Evolutionary conservation across 2,329 filamentous ascomycete genomes (phyloP).

Genomic region (Colletotrichum cereale): DNA sequence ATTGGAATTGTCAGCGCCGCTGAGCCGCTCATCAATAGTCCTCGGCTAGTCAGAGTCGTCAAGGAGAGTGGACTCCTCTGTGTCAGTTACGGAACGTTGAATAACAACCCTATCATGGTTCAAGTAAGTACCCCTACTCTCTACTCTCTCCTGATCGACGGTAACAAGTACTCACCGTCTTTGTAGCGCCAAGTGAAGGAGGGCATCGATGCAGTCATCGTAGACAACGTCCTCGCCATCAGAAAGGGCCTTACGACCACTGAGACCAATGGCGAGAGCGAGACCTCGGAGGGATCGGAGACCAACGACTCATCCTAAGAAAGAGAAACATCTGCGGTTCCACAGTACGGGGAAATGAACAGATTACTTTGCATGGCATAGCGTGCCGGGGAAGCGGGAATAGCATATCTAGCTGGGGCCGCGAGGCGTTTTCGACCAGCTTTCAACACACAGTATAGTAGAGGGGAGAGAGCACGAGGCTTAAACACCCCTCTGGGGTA

Average conservation of each 20-base stretch:
- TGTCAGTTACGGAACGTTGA: slow-evolving; percentile 91
- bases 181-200: slow-evolving; percentile 86
- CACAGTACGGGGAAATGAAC: slow-evolving; percentile 30
- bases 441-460: slow-evolving; percentile 24
- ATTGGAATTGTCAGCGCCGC: slow-evolving; percentile 92
- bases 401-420: slow-evolving; percentile 11
- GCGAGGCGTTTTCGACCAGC: neutral
- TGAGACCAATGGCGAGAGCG: slow-evolving; percentile 40
- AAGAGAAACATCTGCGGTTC: slow-evolving; percentile 16
- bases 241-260: slow-evolving; percentile 82
- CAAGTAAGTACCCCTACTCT: slow-evolving; percentile 69
- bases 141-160: neutral
- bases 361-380: slow-evolving; percentile 33
- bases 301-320: slow-evolving; percentile 27
- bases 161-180: slow-evolving; percentile 32
- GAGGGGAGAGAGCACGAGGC: neutral
- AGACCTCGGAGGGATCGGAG: slow-evolving; percentile 39
- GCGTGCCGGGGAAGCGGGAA: slow-evolving; percentile 16
- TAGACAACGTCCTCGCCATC: slow-evolving; percentile 93
- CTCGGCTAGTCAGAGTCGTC: slow-evolving; percentile 88
- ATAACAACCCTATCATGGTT: slow-evolving; percentile 89
- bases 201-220: slow-evolving; percentile 97
- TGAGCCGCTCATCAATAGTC: slow-evolving; percentile 89
- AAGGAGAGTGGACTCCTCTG: slow-evolving; percentile 96
- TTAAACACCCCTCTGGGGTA: slow-evolving; percentile 5